Evolutionary conservation across 345 rosid species (phyloP).

Genomic region (Diplotaxis tenuifolia): DNA sequence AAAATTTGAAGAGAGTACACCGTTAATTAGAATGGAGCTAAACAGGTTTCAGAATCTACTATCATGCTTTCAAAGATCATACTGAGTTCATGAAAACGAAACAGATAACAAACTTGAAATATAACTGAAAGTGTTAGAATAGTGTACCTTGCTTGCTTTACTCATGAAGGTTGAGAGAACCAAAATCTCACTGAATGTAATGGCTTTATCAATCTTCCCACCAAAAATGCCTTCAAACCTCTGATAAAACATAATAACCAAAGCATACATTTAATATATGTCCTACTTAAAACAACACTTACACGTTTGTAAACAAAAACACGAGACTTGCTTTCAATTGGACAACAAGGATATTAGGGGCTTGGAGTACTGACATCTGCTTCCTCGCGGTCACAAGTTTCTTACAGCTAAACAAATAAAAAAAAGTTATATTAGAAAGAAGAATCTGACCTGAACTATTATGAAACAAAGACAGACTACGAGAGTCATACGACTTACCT

Average conservation of each 20-base stretch:
- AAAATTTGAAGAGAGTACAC: no score
- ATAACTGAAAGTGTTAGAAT: constrained; percentile 20
- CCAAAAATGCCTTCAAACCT: constrained; percentile 89
- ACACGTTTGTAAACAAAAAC: constrained; percentile 6
- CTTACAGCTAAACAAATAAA: constrained; percentile 74
- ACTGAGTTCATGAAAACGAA: not conserved
- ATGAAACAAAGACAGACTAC: not conserved
- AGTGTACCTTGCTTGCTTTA: constrained; percentile 77
- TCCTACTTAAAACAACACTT: not conserved
- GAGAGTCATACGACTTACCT: constrained; percentile 60
- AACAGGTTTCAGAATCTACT: not conserved
- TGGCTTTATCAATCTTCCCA: constrained; percentile 77
- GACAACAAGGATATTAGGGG: constrained; percentile 89
- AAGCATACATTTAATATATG: not conserved
- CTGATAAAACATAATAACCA: constrained; percentile 41
- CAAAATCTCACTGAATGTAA: constrained; percentile 76
- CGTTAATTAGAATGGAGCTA: no score
- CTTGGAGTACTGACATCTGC: constrained; percentile 87
- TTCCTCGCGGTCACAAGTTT: constrained; percentile 92
- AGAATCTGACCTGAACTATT: not conserved
- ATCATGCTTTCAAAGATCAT: constrained; percentile 7
- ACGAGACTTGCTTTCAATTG: constrained; percentile 84
- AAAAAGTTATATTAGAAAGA: constrained; percentile 18
- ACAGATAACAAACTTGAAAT: not conserved
- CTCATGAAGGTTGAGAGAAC: constrained; percentile 84